A percentile compares a stretch with the other conserved stretches of the same genome.
Conservation (phyloP, 2,329 filamentous ascomycete species). For the Kalaharituber pfeilii region DNA sequence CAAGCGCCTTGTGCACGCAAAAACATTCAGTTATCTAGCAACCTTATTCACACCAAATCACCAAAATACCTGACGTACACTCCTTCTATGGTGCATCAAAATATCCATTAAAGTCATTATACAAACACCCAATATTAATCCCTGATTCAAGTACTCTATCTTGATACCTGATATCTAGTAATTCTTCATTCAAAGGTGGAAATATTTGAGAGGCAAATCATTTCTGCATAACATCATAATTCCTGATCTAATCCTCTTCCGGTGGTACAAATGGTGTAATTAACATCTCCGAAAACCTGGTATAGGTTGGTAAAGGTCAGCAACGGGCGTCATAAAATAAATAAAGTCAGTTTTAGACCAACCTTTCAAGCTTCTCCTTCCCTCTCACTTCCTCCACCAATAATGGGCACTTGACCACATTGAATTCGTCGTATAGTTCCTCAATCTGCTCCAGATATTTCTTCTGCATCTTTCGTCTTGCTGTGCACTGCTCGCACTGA, state of each 20-base stretch:
- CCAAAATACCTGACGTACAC: too few relatives aligned
- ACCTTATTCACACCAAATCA: too few relatives aligned
- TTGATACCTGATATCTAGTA: too few relatives aligned
- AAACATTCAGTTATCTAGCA: too few relatives aligned
- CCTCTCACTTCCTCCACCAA: conserved; percentile 89
- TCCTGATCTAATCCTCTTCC: conserved; percentile 20
- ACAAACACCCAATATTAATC: too few relatives aligned
- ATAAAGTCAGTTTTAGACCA: not conserved
- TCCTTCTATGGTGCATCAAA: too few relatives aligned
- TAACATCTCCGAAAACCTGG: conserved; percentile 67
- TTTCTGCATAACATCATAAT: too few relatives aligned
- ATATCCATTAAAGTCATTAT: too few relatives aligned
- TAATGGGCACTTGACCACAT: conserved; percentile 95
- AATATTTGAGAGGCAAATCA: too few relatives aligned
- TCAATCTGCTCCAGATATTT: conserved; percentile 98
- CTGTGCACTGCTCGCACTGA: conserved; percentile 86
- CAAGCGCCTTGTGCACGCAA: too few relatives aligned
- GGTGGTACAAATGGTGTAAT: conserved; percentile 59
- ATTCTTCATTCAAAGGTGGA: too few relatives aligned
- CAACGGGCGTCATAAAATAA: not conserved
- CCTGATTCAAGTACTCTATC: too few relatives aligned
- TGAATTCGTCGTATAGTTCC: conserved; percentile 97
- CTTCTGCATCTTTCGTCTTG: conserved; percentile 92
- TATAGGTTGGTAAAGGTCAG: not conserved
- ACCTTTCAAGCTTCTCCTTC: conserved; percentile 70